Base-by-base conservation (phyloP, 2,329 filamentous ascomycete species). In the Immersiporthe knoxdaviesiana region DNA sequence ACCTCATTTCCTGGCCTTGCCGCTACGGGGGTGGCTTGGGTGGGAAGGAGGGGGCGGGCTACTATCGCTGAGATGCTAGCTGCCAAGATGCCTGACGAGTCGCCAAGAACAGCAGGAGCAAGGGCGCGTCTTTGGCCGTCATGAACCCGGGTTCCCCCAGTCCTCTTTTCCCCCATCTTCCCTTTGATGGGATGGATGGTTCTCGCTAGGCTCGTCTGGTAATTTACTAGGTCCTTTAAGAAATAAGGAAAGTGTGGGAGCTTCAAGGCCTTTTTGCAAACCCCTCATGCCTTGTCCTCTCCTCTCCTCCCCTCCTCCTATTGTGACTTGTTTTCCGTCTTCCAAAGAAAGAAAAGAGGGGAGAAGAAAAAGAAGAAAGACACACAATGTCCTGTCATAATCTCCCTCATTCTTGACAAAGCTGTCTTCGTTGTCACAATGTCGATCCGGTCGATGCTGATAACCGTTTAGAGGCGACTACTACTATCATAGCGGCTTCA, bases 1-100 rank as follows among this genome's bases (percentile, higher is more conserved):
- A 56, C 52, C 52, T 56, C 52, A 56, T 56, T 56, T 32, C 52
- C 52, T 18, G n/a, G 41, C 50, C 52, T 30, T n/a, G n/a, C n/a
- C n/a, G 52, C 24, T 30, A n/a, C n/a, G n/a, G n/a, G n/a, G n/a
- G 2, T 56, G 27, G 52, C 35, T 35, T 35, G 52, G 16, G 16
- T 18, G 16, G 44, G 44, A 47, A n/a, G 44, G 44, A n/a, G 16
- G 44, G 44, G 41, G 18, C 41, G 16, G 41, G 41, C 7, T 47
- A 16, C 14, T 32, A 30, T 32, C 24, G 12, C 24, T 56, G 24
- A 18, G 24, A 11, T 56, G 24, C n/a, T n/a, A n/a, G 52, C 24
- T 56, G 52, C 52, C 52, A 56, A 56, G 52, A 4, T 56, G 12
- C 52, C 14, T 56, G 27, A 21, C 5, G 24, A 32, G 16, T 32